Evolutionary conservation across 1,284 basidiomycete genomes (phyloP).

Genomic region (Cutaneotrichosporon sp.): DNA sequence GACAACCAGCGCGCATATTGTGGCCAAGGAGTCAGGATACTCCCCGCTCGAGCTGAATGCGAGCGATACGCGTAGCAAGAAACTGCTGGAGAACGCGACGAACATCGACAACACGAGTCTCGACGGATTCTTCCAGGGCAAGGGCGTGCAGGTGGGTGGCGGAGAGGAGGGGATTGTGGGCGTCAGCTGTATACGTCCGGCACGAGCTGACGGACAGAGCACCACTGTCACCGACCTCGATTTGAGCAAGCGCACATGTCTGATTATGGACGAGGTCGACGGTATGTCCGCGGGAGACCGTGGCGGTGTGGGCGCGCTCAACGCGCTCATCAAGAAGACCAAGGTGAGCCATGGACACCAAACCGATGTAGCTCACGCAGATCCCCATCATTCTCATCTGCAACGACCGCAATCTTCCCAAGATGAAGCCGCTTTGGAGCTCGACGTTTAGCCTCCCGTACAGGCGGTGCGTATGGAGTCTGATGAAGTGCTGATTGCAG

Average conservation of each 20-base stretch:
- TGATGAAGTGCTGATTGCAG: slow-evolving; percentile 48
- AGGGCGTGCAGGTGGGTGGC: slow-evolving; percentile 52
- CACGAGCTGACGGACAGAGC: slow-evolving; percentile 49
- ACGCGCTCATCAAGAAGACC: slow-evolving; percentile 87
- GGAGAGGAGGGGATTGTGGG: too few relatives aligned
- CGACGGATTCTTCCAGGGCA: slow-evolving; percentile 76
- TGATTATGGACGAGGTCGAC: slow-evolving; percentile 99
- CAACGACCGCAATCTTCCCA: slow-evolving; percentile 79
- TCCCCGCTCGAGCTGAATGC: slow-evolving; percentile 94
- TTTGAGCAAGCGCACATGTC: slow-evolving; percentile 73
- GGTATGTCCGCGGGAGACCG: slow-evolving; percentile 98
- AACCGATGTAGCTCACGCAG: slow-evolving; percentile 49
- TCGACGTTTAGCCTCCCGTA: slow-evolving; percentile 76
- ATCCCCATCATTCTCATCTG: slow-evolving; percentile 98
- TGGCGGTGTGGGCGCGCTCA: slow-evolving; percentile 90
- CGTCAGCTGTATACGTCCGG: neutral
- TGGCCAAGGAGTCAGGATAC: slow-evolving; percentile 81
- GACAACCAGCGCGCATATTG: slow-evolving; percentile 91
- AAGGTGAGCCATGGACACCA: slow-evolving; percentile 54
- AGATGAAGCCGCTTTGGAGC: slow-evolving; percentile 77
- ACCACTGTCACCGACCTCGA: slow-evolving; percentile 64
- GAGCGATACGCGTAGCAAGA: slow-evolving; percentile 92
- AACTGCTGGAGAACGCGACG: slow-evolving; percentile 86
- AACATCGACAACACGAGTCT: slow-evolving; percentile 83
- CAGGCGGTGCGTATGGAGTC: slow-evolving; percentile 55